These are phyloP conservation scores for Vaucheria bursata DNA, from an alignment of 352 stramenopile species.

Conservation along the genomic window DNA sequence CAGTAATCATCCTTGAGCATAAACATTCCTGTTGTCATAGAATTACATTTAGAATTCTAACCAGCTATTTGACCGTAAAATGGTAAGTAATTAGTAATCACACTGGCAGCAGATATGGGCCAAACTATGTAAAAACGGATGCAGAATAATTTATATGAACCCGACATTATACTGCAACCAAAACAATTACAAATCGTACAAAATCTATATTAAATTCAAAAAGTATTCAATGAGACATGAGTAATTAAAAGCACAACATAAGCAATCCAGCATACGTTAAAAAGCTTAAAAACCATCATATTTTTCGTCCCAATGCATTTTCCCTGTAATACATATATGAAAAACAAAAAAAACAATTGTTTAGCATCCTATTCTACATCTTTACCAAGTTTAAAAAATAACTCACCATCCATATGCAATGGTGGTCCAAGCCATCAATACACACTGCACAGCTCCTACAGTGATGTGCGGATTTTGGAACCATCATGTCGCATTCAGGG, in stretches of 20 bases:
- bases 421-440: conserved; percentile 63
- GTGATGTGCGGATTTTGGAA: conserved; percentile 13
- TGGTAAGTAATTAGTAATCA: no score
- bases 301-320: background rate
- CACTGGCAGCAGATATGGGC: no score
- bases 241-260: background rate
- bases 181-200: background rate
- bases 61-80: no score
- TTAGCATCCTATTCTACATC: background rate
- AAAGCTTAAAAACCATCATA: background rate
- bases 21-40: no score
- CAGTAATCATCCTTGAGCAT: no score
- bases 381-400: background rate
- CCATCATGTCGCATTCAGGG: conserved; percentile 5
- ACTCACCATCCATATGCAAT: conserved; percentile 71
- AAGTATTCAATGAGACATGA: background rate
- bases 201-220: background rate
- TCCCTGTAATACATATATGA: background rate
- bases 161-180: no score
- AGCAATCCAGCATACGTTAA: background rate
- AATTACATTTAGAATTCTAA: no score
- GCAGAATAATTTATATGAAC: no score
- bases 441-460: conserved; percentile 46
- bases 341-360: background rate
- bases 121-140: no score